phyloP scores from a whole-genome alignment of 345 rosid species.

The Melaleuca quinquenervia region DNA sequence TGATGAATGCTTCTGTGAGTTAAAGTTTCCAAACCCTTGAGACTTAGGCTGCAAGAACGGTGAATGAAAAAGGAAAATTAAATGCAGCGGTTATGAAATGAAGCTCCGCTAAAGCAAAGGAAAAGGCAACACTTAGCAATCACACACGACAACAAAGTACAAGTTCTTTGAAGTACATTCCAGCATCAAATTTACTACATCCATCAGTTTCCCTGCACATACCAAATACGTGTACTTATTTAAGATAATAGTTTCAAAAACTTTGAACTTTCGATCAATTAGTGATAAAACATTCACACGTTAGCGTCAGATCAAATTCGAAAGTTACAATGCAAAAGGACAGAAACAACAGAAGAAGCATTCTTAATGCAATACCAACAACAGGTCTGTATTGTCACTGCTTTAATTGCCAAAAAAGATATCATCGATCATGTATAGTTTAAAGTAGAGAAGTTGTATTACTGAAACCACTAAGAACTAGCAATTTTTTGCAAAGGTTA shows the following conservation, averaged over 20 bases:
- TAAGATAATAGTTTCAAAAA: background rate
- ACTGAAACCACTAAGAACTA: background rate
- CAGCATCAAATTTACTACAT: background rate
- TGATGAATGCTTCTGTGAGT: slow-evolving; percentile 41
- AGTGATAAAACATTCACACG: background rate
- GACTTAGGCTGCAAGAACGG: slow-evolving; percentile 27
- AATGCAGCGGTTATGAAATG: background rate
- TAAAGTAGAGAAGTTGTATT: background rate
- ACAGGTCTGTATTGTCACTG: background rate
- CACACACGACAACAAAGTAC: background rate
- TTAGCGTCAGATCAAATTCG: background rate
- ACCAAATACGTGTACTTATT: background rate
- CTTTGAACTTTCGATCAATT: background rate
- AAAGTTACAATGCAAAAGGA: background rate
- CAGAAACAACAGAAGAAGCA: background rate
- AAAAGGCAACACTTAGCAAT: background rate
- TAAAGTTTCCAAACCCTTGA: slow-evolving; percentile 41
- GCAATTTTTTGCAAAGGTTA: background rate
- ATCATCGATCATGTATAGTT: background rate
- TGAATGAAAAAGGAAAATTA: background rate
- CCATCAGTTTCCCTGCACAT: background rate
- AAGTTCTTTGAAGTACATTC: background rate
- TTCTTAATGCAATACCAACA: background rate
- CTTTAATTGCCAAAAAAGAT: background rate
- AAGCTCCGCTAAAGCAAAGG: background rate